Evolutionary conservation across 371 early-diverging fungal species (phyloP).

Genomic region (Mucor saturninus): DNA sequence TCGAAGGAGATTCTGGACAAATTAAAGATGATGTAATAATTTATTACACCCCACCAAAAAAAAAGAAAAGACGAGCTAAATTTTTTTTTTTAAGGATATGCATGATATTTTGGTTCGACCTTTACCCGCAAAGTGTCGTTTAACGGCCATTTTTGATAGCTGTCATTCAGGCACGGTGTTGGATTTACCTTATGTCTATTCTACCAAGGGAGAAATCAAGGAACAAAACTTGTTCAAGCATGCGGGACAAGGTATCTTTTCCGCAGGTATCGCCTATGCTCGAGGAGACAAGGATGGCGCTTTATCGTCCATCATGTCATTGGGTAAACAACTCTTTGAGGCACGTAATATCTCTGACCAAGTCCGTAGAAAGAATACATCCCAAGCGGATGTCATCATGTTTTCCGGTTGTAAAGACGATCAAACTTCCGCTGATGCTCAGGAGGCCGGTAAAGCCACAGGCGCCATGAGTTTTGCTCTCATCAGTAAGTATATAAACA

Average conservation of each 20-base stretch:
- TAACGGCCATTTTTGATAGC: constrained; percentile 88
- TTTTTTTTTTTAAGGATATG: constrained; percentile 45
- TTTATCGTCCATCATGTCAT: constrained; percentile 46
- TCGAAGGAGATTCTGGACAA: constrained; percentile 65
- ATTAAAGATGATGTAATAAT: constrained; percentile 81
- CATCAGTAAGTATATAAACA: constrained; percentile 38
- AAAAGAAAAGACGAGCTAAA: not conserved
- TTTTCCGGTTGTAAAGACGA: constrained; percentile 91
- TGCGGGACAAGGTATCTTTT: constrained; percentile 53
- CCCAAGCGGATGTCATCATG: constrained; percentile 82
- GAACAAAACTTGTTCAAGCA: constrained; percentile 53
- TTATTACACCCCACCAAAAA: not conserved
- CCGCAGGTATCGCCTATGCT: constrained; percentile 61
- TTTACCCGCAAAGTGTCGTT: constrained; percentile 81
- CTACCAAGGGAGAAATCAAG: constrained; percentile 69
- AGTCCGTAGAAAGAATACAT: constrained; percentile 49
- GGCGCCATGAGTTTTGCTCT: constrained; percentile 93
- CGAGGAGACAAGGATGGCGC: constrained; percentile 49
- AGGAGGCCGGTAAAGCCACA: constrained; percentile 53
- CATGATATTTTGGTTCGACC: constrained; percentile 81
- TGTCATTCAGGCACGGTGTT: constrained; percentile 87
- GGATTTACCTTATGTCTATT: constrained; percentile 87
- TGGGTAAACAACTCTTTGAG: constrained; percentile 52
- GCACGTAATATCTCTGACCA: constrained; percentile 43
- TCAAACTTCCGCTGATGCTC: constrained; percentile 89